phyloP scores from a whole-genome alignment of 2,329 filamentous ascomycete genomes.

The Basipetospora sp. region DNA sequence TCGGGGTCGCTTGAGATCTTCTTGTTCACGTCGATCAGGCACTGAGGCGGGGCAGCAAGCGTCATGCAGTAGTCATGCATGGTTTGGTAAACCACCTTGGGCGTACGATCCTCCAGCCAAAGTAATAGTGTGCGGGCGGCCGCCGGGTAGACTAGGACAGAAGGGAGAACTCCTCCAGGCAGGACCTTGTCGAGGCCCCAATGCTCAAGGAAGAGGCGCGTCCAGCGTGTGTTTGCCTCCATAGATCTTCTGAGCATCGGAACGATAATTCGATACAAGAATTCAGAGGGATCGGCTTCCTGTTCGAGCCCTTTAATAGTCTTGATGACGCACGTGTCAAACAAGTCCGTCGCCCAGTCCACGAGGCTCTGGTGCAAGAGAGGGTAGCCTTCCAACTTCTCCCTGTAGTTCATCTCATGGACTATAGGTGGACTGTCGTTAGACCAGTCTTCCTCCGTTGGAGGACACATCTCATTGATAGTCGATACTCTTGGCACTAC shows the following conservation, averaged over 20 bases:
- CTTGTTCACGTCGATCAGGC: neutral
- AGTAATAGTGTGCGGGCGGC: neutral
- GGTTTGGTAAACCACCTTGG: neutral
- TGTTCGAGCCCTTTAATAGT: too few relatives aligned
- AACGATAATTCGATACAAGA: neutral
- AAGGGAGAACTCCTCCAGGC: neutral
- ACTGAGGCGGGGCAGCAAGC: neutral
- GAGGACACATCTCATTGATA: neutral
- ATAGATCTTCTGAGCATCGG: neutral
- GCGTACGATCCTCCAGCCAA: neutral
- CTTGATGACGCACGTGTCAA: too few relatives aligned
- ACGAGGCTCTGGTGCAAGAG: too few relatives aligned
- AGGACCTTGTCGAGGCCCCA: neutral
- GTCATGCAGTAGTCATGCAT: slow-evolving; percentile 1
- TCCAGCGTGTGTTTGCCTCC: neutral
- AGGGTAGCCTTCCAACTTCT: too few relatives aligned
- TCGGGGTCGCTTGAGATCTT: neutral
- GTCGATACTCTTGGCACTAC: neutral
- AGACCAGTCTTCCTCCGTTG: neutral
- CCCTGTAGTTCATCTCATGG: too few relatives aligned
- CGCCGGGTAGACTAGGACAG: neutral
- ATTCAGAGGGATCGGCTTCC: neutral
- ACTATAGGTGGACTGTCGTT: too few relatives aligned
- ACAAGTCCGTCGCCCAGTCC: too few relatives aligned
- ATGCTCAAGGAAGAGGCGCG: neutral